Evolutionary conservation across 768 basidiomycete species (phyloP).

Genomic region (Lyophyllum semitale): DNA sequence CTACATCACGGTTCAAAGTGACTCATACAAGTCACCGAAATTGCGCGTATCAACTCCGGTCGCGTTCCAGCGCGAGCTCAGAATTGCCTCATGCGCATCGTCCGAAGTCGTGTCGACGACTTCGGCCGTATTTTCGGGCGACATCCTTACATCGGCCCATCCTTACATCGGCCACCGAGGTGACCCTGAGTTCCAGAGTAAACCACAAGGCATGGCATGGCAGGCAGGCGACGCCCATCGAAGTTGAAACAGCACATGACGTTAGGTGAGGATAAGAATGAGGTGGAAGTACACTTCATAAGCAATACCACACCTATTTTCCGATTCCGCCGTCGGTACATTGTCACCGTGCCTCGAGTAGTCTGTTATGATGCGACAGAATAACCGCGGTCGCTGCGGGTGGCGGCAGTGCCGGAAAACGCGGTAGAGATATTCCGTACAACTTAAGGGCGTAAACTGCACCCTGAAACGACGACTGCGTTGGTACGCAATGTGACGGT

Average conservation of each 20-base stretch:
- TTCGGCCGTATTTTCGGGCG: neutral
- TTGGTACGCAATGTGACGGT: neutral
- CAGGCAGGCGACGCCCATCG: neutral
- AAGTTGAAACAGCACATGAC: neutral
- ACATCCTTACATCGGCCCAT: neutral
- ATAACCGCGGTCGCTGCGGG: neutral
- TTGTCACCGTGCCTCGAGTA: neutral
- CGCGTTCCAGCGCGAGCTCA: neutral
- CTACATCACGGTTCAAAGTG: neutral
- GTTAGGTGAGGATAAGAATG: neutral
- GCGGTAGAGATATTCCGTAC: neutral
- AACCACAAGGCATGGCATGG: slow-evolving; percentile 9
- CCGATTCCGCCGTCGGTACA: neutral
- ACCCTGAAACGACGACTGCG: neutral
- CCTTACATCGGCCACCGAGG: neutral
- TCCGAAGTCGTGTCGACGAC: neutral
- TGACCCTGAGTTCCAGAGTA: slow-evolving; percentile 19
- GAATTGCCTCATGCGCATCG: neutral
- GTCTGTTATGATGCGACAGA: neutral
- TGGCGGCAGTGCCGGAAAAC: neutral
- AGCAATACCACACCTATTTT: neutral
- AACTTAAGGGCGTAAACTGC: no score
- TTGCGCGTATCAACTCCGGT: neutral
- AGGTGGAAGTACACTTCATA: neutral
- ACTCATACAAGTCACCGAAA: neutral